Evolutionary conservation across 805 yeast genomes (phyloP).

Genomic region (Metschnikowia reukaufii): DNA sequence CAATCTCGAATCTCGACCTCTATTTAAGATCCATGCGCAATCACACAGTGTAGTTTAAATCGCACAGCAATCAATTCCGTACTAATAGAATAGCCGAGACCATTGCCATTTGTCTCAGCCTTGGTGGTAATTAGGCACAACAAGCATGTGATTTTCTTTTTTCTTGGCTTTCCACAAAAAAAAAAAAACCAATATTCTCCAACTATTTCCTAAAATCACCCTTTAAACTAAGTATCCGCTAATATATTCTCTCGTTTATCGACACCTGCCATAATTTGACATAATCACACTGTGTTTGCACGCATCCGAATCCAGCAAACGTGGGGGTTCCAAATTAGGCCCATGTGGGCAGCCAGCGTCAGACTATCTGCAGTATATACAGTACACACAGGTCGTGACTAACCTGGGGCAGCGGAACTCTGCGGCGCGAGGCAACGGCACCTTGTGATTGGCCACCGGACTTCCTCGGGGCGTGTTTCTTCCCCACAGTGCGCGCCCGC

Average conservation of each 20-base stretch:
- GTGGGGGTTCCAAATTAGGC: not conserved
- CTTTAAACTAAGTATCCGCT: too few species aligned
- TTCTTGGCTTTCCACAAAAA: too few species aligned
- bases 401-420: not conserved
- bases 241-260: not conserved
- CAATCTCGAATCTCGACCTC: not conserved
- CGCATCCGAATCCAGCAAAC: not conserved
- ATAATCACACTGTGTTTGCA: not conserved
- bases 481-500: slow-evolving; percentile 8
- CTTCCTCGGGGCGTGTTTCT: slow-evolving; percentile 1
- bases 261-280: not conserved
- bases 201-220: too few species aligned
- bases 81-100: too few species aligned
- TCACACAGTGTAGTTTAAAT: too few species aligned
- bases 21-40: too few species aligned
- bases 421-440: not conserved
- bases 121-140: too few species aligned
- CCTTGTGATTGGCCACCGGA: not conserved
- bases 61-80: too few species aligned
- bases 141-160: too few species aligned
- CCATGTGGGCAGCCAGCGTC: not conserved
- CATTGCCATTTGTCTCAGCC: too few species aligned
- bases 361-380: not conserved
- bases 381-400: not conserved
- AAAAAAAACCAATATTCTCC: too few species aligned